Evolutionary conservation across 2,329 filamentous ascomycete species (phyloP).

Genomic region (Pseudogymnoascus sp.): DNA sequence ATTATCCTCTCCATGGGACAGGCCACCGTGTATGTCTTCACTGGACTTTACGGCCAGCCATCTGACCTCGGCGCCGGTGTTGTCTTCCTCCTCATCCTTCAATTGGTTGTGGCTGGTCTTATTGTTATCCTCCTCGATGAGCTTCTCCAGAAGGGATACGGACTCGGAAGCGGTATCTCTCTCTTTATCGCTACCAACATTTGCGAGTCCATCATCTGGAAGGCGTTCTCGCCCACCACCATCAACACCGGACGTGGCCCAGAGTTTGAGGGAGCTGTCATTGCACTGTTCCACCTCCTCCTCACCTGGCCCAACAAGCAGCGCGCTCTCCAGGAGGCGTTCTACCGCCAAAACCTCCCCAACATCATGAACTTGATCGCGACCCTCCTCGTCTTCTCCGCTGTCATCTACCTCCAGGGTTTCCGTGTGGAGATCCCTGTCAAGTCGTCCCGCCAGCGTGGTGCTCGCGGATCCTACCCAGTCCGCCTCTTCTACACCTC

Average conservation of each 20-base stretch:
- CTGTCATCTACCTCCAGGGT: constrained; percentile 97
- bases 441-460: constrained; percentile 98
- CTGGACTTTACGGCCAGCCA: constrained; percentile 92
- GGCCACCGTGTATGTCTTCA: constrained; percentile 96
- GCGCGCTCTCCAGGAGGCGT: constrained; percentile 93
- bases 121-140: constrained; percentile 99
- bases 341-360: constrained; percentile 98
- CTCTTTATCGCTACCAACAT: constrained; percentile 99
- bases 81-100: constrained; percentile 94
- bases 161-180: constrained; percentile 95
- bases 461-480: constrained; percentile 95
- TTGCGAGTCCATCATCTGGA: constrained; percentile 99
- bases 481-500: constrained; percentile 99
- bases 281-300: constrained; percentile 94
- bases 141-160: constrained; percentile 98
- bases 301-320: constrained; percentile 99
- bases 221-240: constrained; percentile 97
- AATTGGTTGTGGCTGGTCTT: constrained; percentile 93
- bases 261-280: constrained; percentile 97
- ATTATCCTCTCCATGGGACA: constrained; percentile 97
- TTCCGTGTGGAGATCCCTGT: constrained; percentile 99
- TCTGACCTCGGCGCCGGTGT: constrained; percentile 96
- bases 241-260: constrained; percentile 99
- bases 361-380: constrained; percentile 99
- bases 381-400: constrained; percentile 86